Conservation (phyloP, 306 rosid species). For the Quercus mongolica region DNA sequence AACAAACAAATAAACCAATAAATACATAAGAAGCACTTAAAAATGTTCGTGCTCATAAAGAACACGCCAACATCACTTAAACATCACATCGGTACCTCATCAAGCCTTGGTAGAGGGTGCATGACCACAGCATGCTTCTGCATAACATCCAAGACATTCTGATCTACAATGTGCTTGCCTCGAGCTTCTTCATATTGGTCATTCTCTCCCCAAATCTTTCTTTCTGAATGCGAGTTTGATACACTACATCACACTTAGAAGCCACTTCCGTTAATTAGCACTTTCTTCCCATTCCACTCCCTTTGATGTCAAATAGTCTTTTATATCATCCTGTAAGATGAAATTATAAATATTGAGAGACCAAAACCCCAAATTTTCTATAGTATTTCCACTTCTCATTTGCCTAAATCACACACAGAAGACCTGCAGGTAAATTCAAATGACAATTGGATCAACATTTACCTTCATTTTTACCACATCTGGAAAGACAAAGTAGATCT, state of each 20-base stretch:
- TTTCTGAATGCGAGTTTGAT: slow-evolving; percentile 87
- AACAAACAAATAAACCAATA: not conserved
- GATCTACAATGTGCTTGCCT: slow-evolving; percentile 81
- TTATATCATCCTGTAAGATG: slow-evolving; percentile 71
- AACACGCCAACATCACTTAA: not conserved
- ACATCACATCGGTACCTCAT: slow-evolving; percentile 50
- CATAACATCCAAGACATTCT: slow-evolving; percentile 57
- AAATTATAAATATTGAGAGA: not conserved
- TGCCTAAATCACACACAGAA: not conserved
- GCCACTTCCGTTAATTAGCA: slow-evolving; percentile 76
- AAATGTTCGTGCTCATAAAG: not conserved
- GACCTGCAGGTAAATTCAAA: not conserved
- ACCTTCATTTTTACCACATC: slow-evolving; percentile 90
- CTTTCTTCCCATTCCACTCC: slow-evolving; percentile 86
- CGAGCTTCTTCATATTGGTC: slow-evolving; percentile 82
- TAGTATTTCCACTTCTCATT: not conserved
- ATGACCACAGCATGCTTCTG: slow-evolving; percentile 73
- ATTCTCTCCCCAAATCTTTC: slow-evolving; percentile 76
- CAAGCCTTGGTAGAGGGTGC: slow-evolving; percentile 98
- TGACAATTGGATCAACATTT: not conserved
- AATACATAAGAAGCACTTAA: not conserved
- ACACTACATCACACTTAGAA: slow-evolving; percentile 73
- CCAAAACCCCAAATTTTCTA: not conserved
- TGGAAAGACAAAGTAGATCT: slow-evolving; percentile 74
- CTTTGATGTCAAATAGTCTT: slow-evolving; percentile 60